These are phyloP conservation scores for Urostyla sp. DNA, from an alignment of 73 alveolate species.

Conservation along the genomic window DNA sequence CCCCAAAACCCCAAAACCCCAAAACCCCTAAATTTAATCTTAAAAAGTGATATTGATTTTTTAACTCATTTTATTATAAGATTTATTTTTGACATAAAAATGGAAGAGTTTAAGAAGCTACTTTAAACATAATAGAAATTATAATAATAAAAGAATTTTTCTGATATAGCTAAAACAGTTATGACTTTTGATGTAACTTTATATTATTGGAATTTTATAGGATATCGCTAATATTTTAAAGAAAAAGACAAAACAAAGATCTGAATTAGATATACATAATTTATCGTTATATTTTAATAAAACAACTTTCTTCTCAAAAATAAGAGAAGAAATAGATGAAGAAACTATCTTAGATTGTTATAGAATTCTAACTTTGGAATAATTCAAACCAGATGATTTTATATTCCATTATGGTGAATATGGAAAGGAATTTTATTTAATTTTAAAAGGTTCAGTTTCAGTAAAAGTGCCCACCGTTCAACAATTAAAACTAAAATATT, in stretches of 20 bases:
- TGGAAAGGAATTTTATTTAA: slow-evolving; percentile 41
- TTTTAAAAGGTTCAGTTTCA: slow-evolving; percentile 9
- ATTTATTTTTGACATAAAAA: too few species aligned
- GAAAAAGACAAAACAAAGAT: slow-evolving; percentile 4
- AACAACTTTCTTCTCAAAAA: slow-evolving; percentile 10
- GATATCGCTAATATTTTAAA: background rate
- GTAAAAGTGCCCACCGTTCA: slow-evolving; percentile 32
- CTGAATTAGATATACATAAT: slow-evolving; percentile 17
- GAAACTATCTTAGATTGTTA: slow-evolving; percentile 4
- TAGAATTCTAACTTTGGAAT: background rate
- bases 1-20: too few species aligned
- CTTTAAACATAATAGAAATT: too few species aligned
- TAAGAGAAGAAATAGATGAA: background rate
- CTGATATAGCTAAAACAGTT: too few species aligned
- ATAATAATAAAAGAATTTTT: too few species aligned
- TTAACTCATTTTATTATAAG: too few species aligned
- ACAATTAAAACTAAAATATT: background rate
- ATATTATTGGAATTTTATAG: background rate
- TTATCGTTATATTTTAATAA: background rate
- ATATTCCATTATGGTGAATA: slow-evolving; percentile 42
- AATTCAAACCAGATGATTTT: background rate
- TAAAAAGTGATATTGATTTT: too few species aligned
- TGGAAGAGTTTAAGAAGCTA: too few species aligned
- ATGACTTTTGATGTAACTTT: background rate
- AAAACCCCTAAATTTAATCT: too few species aligned